Conservation (phyloP, 2,329 filamentous ascomycete species). For the Trichoderma polysporum region DNA sequence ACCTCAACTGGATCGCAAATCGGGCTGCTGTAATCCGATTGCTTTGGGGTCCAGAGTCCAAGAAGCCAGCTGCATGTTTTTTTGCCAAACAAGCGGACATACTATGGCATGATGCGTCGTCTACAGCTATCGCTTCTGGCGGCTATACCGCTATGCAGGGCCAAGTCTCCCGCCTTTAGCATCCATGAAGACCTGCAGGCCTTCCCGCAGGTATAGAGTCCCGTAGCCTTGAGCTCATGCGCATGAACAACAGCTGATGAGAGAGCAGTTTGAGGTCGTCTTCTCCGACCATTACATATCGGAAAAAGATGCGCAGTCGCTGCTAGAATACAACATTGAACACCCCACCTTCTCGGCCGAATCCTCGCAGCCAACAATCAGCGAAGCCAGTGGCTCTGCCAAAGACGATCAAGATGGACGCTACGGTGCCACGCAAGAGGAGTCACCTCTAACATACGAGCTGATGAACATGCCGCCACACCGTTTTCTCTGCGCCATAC, state of each 20-base stretch:
- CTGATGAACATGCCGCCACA: constrained; percentile 68
- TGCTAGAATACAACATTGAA: constrained; percentile 48
- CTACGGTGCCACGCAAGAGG: neutral
- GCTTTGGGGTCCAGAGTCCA: neutral
- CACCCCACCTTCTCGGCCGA: constrained; percentile 43
- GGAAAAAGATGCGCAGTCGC: constrained; percentile 64
- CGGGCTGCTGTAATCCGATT: neutral
- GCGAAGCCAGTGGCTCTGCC: constrained; percentile 28
- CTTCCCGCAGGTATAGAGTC: constrained; percentile 69
- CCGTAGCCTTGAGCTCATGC: neutral
- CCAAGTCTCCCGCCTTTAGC: constrained; percentile 65
- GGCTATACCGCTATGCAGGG: constrained; percentile 45
- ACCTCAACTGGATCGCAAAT: constrained; percentile 16
- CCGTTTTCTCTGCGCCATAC: constrained; percentile 82
- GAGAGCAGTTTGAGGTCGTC: constrained; percentile 70
- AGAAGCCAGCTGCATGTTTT: neutral
- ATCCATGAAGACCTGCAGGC: constrained; percentile 86
- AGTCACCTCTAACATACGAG: constrained; percentile 59
- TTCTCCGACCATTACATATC: constrained; percentile 73
- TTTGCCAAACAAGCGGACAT: neutral
- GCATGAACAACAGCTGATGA: neutral
- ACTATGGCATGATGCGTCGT: constrained; percentile 50
- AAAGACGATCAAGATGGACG: constrained; percentile 34
- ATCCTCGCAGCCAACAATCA: constrained; percentile 42
- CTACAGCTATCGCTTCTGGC: constrained; percentile 46